Conservation (phyloP, 768 basidiomycete genomes). For the Podaxis sp. region DNA sequence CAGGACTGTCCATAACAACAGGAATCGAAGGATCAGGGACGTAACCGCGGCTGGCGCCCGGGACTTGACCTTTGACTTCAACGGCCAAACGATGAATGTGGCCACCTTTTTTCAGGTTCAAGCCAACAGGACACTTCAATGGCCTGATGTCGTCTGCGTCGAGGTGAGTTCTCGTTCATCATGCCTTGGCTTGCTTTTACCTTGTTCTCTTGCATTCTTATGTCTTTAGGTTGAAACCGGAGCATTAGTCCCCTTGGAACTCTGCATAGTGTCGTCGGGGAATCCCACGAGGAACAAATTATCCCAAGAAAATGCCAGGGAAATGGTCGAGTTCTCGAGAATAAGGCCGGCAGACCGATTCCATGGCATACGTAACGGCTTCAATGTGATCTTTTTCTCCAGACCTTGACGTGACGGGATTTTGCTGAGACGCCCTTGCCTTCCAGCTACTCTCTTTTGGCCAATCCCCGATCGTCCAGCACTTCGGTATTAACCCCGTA, state of each 20-base stretch:
- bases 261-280: constrained; percentile 61
- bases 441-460: constrained; percentile 57
- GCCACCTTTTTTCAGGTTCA: constrained; percentile 57
- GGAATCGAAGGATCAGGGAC: constrained; percentile 54
- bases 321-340: constrained; percentile 69
- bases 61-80: constrained; percentile 54
- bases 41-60: constrained; percentile 54
- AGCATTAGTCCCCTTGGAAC: constrained; percentile 67
- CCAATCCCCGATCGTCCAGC: constrained; percentile 64
- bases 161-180: constrained; percentile 46
- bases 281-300: constrained; percentile 76
- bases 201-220: not conserved
- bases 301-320: constrained; percentile 63
- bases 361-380: constrained; percentile 47
- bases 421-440: not conserved
- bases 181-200: not conserved
- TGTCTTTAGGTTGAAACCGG: constrained; percentile 55
- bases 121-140: constrained; percentile 53
- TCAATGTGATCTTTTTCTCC: constrained; percentile 39
- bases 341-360: constrained; percentile 62
- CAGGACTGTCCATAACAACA: constrained; percentile 36
- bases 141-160: constrained; percentile 64
- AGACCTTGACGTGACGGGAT: not conserved
- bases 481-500: constrained; percentile 64
- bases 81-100: constrained; percentile 56